A percentile compares a stretch with the other conserved stretches of the same genome.
Evolutionary conservation across 352 stramenopile genomes (phyloP).

Genomic region (Globisporangium cylindrosporum): DNA sequence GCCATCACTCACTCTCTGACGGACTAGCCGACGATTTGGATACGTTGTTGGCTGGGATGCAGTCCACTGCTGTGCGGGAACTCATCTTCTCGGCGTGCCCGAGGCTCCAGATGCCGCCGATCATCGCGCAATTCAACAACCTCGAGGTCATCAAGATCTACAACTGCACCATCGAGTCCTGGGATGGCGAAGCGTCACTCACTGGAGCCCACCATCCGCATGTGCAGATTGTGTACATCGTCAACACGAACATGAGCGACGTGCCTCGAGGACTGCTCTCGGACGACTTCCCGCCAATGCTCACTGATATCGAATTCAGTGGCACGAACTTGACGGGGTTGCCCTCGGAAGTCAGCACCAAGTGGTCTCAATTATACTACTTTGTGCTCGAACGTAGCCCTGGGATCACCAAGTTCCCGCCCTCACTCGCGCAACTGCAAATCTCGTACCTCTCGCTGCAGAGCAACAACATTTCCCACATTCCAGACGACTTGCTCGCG

Average conservation of each 20-base stretch:
- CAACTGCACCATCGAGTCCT: constrained; percentile 34
- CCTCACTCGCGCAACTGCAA: not conserved
- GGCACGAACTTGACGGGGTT: constrained; percentile 28
- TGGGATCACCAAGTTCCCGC: no score
- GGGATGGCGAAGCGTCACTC: constrained; percentile 24
- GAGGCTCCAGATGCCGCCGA: constrained; percentile 22
- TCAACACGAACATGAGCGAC: constrained; percentile 31
- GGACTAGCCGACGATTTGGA: constrained; percentile 9
- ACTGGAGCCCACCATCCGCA: constrained; percentile 18
- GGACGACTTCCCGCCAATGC: constrained; percentile 26
- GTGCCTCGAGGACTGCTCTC: constrained; percentile 30
- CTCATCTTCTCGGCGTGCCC: constrained; percentile 38
- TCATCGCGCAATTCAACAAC: constrained; percentile 23
- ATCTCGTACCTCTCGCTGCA: constrained; percentile 14
- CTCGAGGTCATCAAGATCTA: constrained; percentile 39
- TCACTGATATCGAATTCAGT: constrained; percentile 41
- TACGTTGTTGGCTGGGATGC: constrained; percentile 18
- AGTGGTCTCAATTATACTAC: not conserved
- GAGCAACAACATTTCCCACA: constrained; percentile 1
- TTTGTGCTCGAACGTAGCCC: no score
- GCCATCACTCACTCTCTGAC: no score
- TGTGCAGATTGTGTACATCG: constrained; percentile 27
- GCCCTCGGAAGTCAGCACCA: constrained; percentile 10
- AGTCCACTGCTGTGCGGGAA: constrained; percentile 17
- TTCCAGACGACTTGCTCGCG: constrained; percentile 5